Percentiles rank a stretch among this genome's conserved stretches.
Evolutionary conservation across 345 rosid genomes (phyloP).

Genomic region (Kernera saxatilis): DNA sequence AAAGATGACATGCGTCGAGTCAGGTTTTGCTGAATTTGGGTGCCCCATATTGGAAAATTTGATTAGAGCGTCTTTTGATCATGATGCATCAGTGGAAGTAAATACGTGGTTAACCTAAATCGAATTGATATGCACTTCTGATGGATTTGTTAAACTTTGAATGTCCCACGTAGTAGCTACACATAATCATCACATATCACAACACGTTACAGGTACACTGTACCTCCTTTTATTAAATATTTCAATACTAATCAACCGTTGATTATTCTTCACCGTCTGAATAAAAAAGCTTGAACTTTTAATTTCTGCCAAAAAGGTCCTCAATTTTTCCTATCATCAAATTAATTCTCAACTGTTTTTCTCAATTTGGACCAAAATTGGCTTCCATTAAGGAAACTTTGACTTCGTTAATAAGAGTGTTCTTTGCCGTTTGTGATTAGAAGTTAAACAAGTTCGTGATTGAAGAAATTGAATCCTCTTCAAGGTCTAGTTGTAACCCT

Average conservation of each 20-base stretch:
- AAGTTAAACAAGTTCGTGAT: neutral
- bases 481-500: neutral
- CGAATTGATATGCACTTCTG: neutral
- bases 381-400: neutral
- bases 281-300: neutral
- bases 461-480: neutral
- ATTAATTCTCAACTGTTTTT: neutral
- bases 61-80: neutral
- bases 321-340: neutral
- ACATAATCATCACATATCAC: neutral
- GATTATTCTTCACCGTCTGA: neutral
- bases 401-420: neutral
- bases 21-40: neutral
- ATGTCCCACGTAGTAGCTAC: neutral
- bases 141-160: neutral
- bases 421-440: neutral
- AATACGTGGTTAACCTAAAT: too few species aligned
- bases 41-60: neutral
- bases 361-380: neutral
- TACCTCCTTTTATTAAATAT: neutral
- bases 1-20: neutral
- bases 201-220: neutral
- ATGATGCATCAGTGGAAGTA: neutral
- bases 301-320: neutral
- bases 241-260: neutral